Percentiles rank a stretch among this genome's conserved stretches.
These are phyloP conservation scores for Clitopilus hobsonii DNA, from an alignment of 768 basidiomycete species.

Conservation along the genomic window DNA sequence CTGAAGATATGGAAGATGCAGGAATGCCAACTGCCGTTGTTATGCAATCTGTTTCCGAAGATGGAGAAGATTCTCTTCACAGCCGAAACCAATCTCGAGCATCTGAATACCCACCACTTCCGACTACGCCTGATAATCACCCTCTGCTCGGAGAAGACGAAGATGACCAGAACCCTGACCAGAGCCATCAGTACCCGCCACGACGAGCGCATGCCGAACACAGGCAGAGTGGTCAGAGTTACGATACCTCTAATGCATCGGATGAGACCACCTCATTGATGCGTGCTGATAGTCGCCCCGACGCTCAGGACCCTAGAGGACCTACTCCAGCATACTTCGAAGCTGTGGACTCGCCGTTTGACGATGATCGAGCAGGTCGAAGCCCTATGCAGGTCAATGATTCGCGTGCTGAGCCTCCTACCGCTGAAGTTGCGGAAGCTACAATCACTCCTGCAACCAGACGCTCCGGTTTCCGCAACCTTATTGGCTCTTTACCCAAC, in stretches of 20 bases:
- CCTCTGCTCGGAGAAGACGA: constrained; percentile 37
- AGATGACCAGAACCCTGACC: constrained; percentile 16
- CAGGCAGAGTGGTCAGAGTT: constrained; percentile 11
- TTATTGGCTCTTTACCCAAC: constrained; percentile 29
- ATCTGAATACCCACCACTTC: constrained; percentile 32
- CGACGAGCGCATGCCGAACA: constrained; percentile 16
- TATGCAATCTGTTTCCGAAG: constrained; percentile 33
- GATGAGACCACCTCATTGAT: constrained; percentile 25
- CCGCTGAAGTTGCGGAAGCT: constrained; percentile 17
- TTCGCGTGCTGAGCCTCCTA: constrained; percentile 9
- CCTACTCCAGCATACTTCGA: constrained; percentile 70
- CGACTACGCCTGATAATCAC: constrained; percentile 32
- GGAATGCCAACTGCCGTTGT: constrained; percentile 36
- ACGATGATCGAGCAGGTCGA: not conserved
- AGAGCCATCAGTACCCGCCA: constrained; percentile 7
- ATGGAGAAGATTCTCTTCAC: constrained; percentile 26
- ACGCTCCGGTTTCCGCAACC: constrained; percentile 45
- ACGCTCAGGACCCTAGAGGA: constrained; percentile 32
- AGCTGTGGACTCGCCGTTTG: constrained; percentile 24
- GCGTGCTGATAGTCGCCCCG: constrained; percentile 17
- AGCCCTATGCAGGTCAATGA: constrained; percentile 3
- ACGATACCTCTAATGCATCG: constrained; percentile 24
- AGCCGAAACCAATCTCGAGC: constrained; percentile 23
- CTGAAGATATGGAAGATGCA: constrained; percentile 50
- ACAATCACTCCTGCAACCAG: constrained; percentile 13